Evolutionary conservation across 2,329 filamentous ascomycete genomes (phyloP).

Genomic region (Penicillium sp.): DNA sequence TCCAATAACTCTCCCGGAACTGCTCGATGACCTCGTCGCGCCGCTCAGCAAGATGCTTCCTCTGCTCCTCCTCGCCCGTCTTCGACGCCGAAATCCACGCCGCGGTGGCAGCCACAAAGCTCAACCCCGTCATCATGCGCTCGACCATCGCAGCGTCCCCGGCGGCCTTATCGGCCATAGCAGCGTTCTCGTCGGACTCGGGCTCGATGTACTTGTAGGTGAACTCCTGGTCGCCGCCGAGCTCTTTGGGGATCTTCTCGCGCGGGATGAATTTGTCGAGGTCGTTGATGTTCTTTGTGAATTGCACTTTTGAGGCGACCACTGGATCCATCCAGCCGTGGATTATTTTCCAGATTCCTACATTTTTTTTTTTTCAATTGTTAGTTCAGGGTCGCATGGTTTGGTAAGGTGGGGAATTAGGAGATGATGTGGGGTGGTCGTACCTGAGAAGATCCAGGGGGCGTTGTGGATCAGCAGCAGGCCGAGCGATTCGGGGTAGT

Average conservation of each 20-base stretch:
- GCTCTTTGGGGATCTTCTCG: conserved; percentile 73
- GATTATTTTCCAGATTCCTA: conserved; percentile 90
- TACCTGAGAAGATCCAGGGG: conserved; percentile 92
- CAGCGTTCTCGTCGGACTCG: conserved; percentile 71
- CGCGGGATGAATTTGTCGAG: conserved; percentile 74
- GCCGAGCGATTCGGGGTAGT: conserved; percentile 91
- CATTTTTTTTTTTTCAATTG: background rate
- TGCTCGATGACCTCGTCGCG: background rate
- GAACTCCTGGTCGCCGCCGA: conserved; percentile 85
- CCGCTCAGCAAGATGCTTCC: background rate
- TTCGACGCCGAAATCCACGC: background rate
- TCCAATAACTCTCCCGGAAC: background rate
- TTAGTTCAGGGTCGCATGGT: background rate
- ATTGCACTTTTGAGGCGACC: conserved; percentile 89
- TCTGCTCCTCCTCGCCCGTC: background rate
- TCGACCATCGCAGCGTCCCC: background rate
- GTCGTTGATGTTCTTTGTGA: conserved; percentile 79
- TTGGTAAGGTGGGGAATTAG: background rate
- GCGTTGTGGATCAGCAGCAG: conserved; percentile 89
- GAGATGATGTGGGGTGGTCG: conserved; percentile 25
- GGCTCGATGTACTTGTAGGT: conserved; percentile 82
- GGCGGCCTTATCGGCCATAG: conserved; percentile 48
- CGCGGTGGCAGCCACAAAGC: background rate
- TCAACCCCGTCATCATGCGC: background rate
- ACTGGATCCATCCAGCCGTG: conserved; percentile 93